Evolutionary conservation across 2,329 filamentous ascomycete species (phyloP).

Genomic region (Stagonosporopsis chrysanthemi): DNA sequence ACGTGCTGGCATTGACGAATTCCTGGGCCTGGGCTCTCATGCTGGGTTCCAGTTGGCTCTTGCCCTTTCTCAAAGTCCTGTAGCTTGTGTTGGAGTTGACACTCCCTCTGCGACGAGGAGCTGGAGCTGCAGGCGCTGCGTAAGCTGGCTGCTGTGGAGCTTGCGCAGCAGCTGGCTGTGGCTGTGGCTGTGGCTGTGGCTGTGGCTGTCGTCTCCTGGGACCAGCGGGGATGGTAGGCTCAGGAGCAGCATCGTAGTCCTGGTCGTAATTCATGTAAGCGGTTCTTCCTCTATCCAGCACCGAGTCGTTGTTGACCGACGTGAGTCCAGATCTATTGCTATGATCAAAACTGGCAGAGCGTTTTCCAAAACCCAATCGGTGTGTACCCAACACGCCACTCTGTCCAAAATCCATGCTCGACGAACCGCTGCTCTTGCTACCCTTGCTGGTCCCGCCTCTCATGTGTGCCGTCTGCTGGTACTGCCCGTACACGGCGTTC

Average conservation of each 20-base stretch:
- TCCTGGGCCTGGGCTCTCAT: constrained; percentile 58
- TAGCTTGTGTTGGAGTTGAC: constrained; percentile 63
- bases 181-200: constrained; percentile 52
- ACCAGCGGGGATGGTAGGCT: constrained; percentile 81
- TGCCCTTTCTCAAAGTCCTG: constrained; percentile 53
- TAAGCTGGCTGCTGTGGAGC: constrained; percentile 51
- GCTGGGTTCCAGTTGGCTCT: constrained; percentile 50
- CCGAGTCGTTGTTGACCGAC: constrained; percentile 51
- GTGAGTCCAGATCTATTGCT: constrained; percentile 32
- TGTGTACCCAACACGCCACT: constrained; percentile 65
- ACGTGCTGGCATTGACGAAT: constrained; percentile 57
- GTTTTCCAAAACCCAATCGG: constrained; percentile 62
- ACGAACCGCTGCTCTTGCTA: constrained; percentile 73
- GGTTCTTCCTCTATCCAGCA: constrained; percentile 54
- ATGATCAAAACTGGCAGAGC: constrained; percentile 79
- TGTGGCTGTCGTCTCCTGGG: constrained; percentile 65
- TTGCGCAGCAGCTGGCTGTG: constrained; percentile 49
- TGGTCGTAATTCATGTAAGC: constrained; percentile 58
- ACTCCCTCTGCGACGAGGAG: constrained; percentile 64
- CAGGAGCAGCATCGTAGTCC: constrained; percentile 83
- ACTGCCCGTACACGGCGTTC: constrained; percentile 38
- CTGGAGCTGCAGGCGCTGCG: constrained; percentile 51
- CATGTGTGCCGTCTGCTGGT: constrained; percentile 40
- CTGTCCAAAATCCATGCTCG: constrained; percentile 71
- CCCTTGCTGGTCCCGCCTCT: constrained; percentile 63